Percentiles rank a stretch among this genome's conserved stretches.
Evolutionary conservation across 2,329 filamentous ascomycete species (phyloP).

Genomic region (Apiospora phragmitis): DNA sequence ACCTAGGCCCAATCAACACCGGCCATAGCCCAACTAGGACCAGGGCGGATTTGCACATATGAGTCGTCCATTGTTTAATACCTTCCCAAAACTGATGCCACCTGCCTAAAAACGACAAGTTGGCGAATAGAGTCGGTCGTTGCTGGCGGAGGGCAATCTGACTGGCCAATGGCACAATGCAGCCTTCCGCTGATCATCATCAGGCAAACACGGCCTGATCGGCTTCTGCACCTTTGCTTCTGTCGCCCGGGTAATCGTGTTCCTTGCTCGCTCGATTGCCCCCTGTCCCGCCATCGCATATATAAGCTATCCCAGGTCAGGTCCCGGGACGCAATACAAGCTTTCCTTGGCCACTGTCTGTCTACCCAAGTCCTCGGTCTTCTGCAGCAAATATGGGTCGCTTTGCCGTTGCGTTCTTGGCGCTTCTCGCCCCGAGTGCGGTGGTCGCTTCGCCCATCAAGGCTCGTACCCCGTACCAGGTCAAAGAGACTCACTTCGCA

Average conservation of each 20-base stretch:
- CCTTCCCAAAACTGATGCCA: neutral
- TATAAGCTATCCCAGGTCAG: neutral
- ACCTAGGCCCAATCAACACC: neutral
- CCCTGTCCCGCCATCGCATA: neutral
- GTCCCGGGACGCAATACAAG: neutral
- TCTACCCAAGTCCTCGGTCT: neutral
- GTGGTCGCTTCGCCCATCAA: conserved; percentile 26
- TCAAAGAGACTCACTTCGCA: conserved; percentile 55
- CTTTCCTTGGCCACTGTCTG: neutral
- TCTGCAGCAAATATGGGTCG: conserved; percentile 27
- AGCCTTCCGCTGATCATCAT: neutral
- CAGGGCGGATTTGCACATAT: neutral
- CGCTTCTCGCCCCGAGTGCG: conserved; percentile 25
- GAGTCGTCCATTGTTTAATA: neutral
- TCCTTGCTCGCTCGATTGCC: neutral
- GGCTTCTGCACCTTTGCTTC: neutral
- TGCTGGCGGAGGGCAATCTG: neutral
- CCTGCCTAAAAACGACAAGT: neutral
- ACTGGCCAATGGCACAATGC: neutral
- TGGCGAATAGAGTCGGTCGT: neutral
- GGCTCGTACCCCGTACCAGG: conserved; percentile 27
- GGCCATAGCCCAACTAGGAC: neutral
- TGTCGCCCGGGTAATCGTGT: neutral
- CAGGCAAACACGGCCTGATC: neutral
- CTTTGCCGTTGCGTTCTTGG: conserved; percentile 23